Conservation (phyloP, 345 rosid species). For the Arabidopsis suecica region DNA sequence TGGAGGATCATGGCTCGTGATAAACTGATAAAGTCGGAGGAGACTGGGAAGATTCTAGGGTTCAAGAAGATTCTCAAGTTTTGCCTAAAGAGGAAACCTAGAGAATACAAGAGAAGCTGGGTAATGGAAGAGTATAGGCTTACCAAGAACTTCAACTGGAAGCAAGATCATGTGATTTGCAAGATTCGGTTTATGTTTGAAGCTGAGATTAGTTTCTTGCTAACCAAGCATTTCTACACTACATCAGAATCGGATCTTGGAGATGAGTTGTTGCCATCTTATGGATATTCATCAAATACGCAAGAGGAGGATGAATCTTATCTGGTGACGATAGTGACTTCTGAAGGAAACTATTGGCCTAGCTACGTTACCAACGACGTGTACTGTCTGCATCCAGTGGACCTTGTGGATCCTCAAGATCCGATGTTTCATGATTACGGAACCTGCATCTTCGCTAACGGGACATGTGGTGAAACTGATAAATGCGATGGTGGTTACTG, state of each 20-base stretch:
- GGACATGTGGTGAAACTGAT: background rate
- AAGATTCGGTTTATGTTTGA: conserved; percentile 18
- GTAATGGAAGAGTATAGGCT: conserved; percentile 29
- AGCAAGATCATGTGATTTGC: conserved; percentile 21
- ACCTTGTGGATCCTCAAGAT: background rate
- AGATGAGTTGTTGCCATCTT: background rate
- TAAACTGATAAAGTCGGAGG: background rate
- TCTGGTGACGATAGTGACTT: background rate
- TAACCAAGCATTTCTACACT: conserved; percentile 23
- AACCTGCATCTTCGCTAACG: background rate
- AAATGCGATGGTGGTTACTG: background rate
- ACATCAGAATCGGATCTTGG: too few species aligned
- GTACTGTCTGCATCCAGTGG: background rate
- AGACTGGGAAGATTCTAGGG: conserved; percentile 18
- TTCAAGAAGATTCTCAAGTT: conserved; percentile 38
- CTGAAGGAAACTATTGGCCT: background rate
- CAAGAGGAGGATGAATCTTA: background rate
- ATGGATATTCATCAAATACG: background rate
- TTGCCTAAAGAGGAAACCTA: background rate
- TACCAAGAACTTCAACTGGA: background rate
- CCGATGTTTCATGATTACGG: background rate
- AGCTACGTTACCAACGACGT: background rate
- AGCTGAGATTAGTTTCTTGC: conserved; percentile 15
- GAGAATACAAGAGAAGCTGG: conserved; percentile 5
- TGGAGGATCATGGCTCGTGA: conserved; percentile 13